Conservation (phyloP, 345 rosid species). For the Bruguiera parviflora region DNA sequence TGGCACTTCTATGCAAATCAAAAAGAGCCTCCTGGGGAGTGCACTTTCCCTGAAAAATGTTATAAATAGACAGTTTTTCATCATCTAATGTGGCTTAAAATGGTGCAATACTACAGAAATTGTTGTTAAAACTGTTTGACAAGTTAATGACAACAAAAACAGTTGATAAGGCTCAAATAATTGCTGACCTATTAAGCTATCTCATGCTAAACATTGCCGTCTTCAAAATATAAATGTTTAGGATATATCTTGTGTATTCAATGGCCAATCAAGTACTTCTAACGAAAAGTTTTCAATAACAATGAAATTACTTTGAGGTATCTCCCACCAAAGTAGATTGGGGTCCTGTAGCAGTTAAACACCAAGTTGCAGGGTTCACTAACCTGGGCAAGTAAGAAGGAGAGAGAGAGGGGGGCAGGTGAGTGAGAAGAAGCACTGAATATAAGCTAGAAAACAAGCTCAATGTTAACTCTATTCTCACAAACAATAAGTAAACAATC, state of each 20-base stretch:
- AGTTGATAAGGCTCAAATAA: too few species aligned
- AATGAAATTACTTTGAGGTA: constrained; percentile 66
- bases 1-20: not conserved
- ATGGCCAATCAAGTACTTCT: not conserved
- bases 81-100: not conserved
- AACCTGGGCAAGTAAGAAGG: constrained; percentile 36
- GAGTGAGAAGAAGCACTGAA: constrained; percentile 5
- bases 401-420: not conserved
- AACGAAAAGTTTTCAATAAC: not conserved
- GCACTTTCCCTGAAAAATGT: not conserved
- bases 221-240: too few species aligned
- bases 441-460: constrained; percentile 3
- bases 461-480: not conserved
- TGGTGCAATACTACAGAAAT: too few species aligned
- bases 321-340: constrained; percentile 83
- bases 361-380: constrained; percentile 67
- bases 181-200: too few species aligned
- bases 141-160: too few species aligned
- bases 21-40: not conserved
- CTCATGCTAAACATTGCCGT: not conserved
- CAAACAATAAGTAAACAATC: not conserved
- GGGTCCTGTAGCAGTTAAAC: constrained; percentile 53
- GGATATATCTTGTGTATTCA: not conserved
- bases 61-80: not conserved
- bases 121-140: too few species aligned